phyloP scores from a whole-genome alignment of 2,329 filamentous ascomycete species.

The Claviceps spartinae region DNA sequence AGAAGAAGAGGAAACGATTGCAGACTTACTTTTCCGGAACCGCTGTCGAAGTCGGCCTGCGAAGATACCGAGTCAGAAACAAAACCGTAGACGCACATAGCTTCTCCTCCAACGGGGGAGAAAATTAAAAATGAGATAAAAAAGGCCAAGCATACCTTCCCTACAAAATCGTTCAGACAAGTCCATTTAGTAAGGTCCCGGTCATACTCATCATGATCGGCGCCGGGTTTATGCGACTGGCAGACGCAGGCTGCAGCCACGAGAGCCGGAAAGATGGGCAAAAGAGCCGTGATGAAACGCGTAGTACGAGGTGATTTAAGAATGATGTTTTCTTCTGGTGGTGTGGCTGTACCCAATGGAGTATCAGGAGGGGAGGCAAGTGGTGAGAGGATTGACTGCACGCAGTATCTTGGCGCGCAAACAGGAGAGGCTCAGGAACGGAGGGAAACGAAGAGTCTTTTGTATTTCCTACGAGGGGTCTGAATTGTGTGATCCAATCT shows the following conservation, averaged over 20 bases:
- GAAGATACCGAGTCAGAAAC: not conserved
- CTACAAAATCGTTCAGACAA: not conserved
- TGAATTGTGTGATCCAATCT: no score
- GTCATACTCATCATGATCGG: not conserved
- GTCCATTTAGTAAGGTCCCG: not conserved
- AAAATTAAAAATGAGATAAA: not conserved
- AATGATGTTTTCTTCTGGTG: no score
- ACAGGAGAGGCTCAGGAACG: no score
- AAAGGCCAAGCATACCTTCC: not conserved
- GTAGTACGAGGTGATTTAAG: not conserved
- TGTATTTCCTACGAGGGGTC: no score
- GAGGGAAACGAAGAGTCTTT: no score
- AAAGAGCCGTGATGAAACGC: not conserved
- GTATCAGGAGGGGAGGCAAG: no score
- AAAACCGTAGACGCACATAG: not conserved
- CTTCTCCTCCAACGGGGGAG: not conserved
- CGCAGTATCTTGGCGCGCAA: no score
- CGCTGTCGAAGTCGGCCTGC: not conserved
- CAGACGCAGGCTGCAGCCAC: conserved; percentile 11
- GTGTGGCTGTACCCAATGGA: no score
- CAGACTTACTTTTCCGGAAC: not conserved
- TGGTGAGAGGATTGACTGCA: no score
- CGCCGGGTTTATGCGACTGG: not conserved
- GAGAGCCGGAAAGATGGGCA: not conserved
- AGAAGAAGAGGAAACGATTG: not conserved